Base-by-base conservation (phyloP, 352 stramenopile species). In the Phytophthora hybrid region DNA sequence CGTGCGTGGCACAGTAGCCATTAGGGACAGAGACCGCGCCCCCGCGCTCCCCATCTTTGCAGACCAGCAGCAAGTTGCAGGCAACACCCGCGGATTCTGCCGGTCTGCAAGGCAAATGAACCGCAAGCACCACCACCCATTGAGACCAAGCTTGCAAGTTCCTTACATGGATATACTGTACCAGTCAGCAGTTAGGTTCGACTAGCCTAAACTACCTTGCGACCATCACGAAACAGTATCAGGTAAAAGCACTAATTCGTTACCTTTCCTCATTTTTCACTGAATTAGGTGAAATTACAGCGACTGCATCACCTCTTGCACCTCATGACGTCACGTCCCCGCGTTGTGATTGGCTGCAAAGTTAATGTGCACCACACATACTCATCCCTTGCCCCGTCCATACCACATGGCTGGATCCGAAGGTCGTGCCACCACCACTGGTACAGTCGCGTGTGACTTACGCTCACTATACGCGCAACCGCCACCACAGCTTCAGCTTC, bases 401-500 rank as follows among this genome's bases (percentile, higher is more conserved):
- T 76, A 13, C 31, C 47, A 4, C n/a, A 47, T 47, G 39, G 41
- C 16, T 21, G 63, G 56, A 73, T 76, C 69, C 56, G 57, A 46
- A 71, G 55, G 56, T 60, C 46, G 56, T 54, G 63, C 39, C 63
- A 55, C 58, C 63, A 69, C 69, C 69, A 76, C 57, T 68, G 53
- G 60, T 72, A 76, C 63, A 76, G 63, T 76, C 55, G 46, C 63
- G 31, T 37, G 14, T 62, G 44, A 52, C 44, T 52, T 52, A 18
- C 16, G 4, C 8, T 23, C 18, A 23, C 18, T 52, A 52, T 52
- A 18, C 10, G 18, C 44, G 7, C 44, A 18, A 52, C 44, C 44
- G 23, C 44, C 54, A 46, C 69, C 69, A 66, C 62, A 67, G 46
- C 60, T 63, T 76, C 52, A 74, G 60, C 53, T 66, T 75, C 74